Evolutionary conservation across 768 basidiomycete species (phyloP).

Genomic region (Mycena maculata): DNA sequence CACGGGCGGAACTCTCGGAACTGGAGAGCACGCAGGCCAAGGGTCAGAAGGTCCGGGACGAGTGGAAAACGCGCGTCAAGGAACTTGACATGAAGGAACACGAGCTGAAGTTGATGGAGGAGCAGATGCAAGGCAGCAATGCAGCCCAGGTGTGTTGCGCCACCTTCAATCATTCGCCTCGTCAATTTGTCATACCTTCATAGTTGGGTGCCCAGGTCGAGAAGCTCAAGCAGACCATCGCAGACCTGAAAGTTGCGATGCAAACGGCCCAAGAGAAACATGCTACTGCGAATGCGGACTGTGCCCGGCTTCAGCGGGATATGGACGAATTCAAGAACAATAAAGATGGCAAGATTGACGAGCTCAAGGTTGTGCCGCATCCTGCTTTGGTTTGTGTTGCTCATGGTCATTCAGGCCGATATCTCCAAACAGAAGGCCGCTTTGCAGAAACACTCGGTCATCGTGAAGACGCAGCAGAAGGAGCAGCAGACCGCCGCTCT

Average conservation of each 20-base stretch:
- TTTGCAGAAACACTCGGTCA: conserved; percentile 82
- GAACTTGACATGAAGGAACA: conserved; percentile 93
- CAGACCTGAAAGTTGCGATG: conserved; percentile 66
- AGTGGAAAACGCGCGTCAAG: conserved; percentile 68
- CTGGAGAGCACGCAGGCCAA: conserved; percentile 68
- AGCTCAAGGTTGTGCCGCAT: conserved; percentile 76
- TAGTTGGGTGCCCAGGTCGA: conserved; percentile 89
- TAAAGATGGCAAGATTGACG: conserved; percentile 95
- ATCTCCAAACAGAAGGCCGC: conserved; percentile 85
- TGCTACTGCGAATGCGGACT: conserved; percentile 78
- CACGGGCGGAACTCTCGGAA: conserved; percentile 56
- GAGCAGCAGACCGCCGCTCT: conserved; percentile 88
- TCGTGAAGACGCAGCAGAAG: conserved; percentile 89
- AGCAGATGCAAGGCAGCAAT: conserved; percentile 90
- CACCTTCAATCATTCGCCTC: not conserved
- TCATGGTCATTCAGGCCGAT: conserved; percentile 62
- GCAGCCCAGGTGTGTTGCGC: conserved; percentile 77
- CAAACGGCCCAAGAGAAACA: conserved; percentile 80
- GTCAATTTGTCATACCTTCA: not conserved
- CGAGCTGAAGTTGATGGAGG: conserved; percentile 82
- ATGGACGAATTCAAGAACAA: conserved; percentile 99
- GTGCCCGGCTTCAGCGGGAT: conserved; percentile 91
- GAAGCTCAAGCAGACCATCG: conserved; percentile 71
- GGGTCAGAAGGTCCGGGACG: conserved; percentile 63
- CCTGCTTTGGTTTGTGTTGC: not conserved